phyloP scores from a whole-genome alignment of 192 early-diverging fungal genomes.

The Coemansia sp. region DNA sequence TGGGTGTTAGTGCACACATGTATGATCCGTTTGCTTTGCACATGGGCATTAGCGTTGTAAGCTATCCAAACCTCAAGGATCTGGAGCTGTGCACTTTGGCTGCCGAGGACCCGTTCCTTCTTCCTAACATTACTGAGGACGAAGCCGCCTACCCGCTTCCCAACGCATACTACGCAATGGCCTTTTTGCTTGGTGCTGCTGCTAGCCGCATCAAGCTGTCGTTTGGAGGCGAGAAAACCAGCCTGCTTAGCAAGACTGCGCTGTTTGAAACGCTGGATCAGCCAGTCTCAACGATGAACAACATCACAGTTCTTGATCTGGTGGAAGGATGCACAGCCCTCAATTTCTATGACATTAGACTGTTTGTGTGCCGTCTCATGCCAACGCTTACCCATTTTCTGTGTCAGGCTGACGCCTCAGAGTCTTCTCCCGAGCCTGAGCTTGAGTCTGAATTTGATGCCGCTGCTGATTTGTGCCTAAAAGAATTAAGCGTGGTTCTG shows the following conservation, averaged over 20 bases:
- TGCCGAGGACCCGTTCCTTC: background rate
- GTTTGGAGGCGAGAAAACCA: background rate
- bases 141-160: background rate
- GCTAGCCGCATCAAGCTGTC: background rate
- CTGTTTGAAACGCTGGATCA: background rate
- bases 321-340: background rate
- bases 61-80: background rate
- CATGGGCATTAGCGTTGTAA: background rate
- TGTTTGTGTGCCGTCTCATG: background rate
- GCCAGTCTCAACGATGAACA: background rate
- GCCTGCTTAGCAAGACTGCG: background rate
- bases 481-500: background rate
- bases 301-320: background rate
- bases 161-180: background rate
- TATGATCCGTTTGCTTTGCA: background rate
- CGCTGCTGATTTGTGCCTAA: background rate
- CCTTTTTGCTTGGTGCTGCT: background rate
- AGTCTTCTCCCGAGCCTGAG: background rate
- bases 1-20: conserved; percentile 12
- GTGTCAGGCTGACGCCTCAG: background rate
- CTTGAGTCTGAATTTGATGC: too few species aligned
- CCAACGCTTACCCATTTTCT: background rate
- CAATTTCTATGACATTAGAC: background rate
- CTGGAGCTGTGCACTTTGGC: background rate
- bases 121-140: background rate